Evolutionary conservation across 139 green algal species (phyloP).

Genomic region (Gonium pectorale): DNA sequence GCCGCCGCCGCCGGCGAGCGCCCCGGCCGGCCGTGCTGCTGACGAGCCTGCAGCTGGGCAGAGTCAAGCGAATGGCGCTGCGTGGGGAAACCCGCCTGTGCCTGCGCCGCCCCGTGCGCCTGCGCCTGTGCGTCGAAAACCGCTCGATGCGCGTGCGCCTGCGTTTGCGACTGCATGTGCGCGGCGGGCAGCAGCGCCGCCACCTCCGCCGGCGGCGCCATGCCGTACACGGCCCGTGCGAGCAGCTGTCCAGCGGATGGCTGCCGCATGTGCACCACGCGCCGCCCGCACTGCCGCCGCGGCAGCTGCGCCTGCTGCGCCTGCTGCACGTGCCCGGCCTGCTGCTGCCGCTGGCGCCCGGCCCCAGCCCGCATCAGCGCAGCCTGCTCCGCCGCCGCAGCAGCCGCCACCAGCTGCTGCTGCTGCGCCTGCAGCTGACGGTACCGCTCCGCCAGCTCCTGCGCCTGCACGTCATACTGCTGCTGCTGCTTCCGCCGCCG

Average conservation of each 20-base stretch:
- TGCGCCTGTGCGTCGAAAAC: no score
- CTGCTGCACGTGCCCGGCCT: not conserved
- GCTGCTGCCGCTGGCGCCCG: not conserved
- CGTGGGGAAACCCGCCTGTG: no score
- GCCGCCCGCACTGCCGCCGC: not conserved
- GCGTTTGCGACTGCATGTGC: not conserved
- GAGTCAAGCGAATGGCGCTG: not conserved
- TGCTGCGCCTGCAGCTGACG: not conserved
- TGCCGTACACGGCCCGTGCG: constrained; percentile 1
- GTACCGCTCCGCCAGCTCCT: no score
- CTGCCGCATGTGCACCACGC: not conserved
- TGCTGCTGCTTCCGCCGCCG: no score
- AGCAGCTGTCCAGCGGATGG: constrained; percentile 32
- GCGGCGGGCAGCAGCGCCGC: not conserved
- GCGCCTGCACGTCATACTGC: no score
- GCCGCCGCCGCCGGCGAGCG: no score
- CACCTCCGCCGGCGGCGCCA: not conserved
- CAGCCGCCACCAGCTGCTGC: not conserved
- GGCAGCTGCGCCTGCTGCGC: not conserved
- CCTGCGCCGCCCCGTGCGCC: not conserved
- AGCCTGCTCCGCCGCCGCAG: not conserved
- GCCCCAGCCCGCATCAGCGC: not conserved
- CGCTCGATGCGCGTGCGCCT: no score
- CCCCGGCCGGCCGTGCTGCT: not conserved
- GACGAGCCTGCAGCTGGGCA: not conserved